Percentiles rank a stretch among this genome's conserved stretches.
phyloP scores from a whole-genome alignment of 73 alveolate species.

The Uronychia binucleata region DNA sequence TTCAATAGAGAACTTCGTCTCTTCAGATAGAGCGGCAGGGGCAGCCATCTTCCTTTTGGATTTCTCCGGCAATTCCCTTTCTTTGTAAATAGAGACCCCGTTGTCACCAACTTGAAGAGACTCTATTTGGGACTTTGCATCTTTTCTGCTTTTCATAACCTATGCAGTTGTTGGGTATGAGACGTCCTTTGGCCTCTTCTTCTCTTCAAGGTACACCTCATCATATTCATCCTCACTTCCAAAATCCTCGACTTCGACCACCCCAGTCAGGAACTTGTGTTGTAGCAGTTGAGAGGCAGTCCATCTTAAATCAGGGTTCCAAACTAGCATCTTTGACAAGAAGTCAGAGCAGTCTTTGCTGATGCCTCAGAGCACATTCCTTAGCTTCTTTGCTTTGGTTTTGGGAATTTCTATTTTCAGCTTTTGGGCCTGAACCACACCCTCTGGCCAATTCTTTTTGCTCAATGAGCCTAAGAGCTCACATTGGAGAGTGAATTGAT shows the following conservation, averaged over 20 bases:
- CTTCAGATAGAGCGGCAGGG: too few species aligned
- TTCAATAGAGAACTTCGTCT: too few species aligned
- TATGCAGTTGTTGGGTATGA: neutral
- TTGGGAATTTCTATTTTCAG: slow-evolving; percentile 26
- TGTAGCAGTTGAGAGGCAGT: too few species aligned
- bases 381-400: too few species aligned
- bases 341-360: too few species aligned
- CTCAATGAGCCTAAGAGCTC: slow-evolving; percentile 43
- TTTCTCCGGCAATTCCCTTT: too few species aligned
- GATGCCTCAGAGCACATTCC: too few species aligned
- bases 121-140: neutral
- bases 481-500: slow-evolving; percentile 40
- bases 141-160: neutral
- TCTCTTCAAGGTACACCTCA: neutral
- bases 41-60: neutral
- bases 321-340: too few species aligned
- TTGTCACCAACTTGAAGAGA: neutral
- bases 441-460: slow-evolving; percentile 44
- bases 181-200: neutral
- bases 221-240: neutral
- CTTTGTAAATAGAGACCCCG: too few species aligned
- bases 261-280: too few species aligned
- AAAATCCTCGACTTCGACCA: too few species aligned
- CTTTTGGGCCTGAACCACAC: slow-evolving; percentile 25
- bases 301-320: too few species aligned